Percentiles rank a stretch among this genome's conserved stretches.
Evolutionary conservation across 768 basidiomycete species (phyloP).

Genomic region (Leccinum variicolor): DNA sequence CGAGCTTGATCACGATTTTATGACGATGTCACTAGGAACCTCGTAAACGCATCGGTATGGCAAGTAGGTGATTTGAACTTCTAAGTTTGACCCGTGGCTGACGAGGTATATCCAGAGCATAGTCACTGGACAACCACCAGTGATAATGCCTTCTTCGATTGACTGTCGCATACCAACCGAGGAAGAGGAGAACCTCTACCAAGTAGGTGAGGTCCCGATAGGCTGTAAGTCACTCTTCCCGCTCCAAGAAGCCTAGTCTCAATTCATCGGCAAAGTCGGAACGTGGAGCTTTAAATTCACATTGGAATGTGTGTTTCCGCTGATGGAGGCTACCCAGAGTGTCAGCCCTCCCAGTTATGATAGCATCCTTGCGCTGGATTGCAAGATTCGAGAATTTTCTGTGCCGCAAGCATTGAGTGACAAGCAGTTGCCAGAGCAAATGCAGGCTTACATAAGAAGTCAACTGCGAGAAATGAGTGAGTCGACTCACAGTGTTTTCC

Average conservation of each 20-base stretch:
- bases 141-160: conserved; percentile 39
- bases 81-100: neutral
- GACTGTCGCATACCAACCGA: conserved; percentile 45
- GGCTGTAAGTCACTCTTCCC: conserved; percentile 38
- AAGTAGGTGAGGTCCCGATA: conserved; percentile 39
- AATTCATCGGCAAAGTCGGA: conserved; percentile 36
- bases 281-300: conserved; percentile 45
- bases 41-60: conserved; percentile 47
- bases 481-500: neutral
- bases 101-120: conserved; percentile 30
- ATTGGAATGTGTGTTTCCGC: conserved; percentile 40
- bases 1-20: neutral
- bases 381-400: conserved; percentile 41
- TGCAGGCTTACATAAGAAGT: conserved; percentile 40
- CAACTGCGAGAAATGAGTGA: conserved; percentile 46
- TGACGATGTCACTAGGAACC: conserved; percentile 25
- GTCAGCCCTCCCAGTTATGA: conserved; percentile 46
- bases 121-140: conserved; percentile 48
- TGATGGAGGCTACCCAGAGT: conserved; percentile 39
- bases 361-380: conserved; percentile 46
- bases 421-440: conserved; percentile 37
- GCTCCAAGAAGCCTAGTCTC: neutral
- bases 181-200: conserved; percentile 44
- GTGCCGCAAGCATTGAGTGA: conserved; percentile 16
- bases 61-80: conserved; percentile 22